Base-by-base conservation (phyloP, 495 filamentous ascomycete genomes). In the Tetracladium setigerum region DNA sequence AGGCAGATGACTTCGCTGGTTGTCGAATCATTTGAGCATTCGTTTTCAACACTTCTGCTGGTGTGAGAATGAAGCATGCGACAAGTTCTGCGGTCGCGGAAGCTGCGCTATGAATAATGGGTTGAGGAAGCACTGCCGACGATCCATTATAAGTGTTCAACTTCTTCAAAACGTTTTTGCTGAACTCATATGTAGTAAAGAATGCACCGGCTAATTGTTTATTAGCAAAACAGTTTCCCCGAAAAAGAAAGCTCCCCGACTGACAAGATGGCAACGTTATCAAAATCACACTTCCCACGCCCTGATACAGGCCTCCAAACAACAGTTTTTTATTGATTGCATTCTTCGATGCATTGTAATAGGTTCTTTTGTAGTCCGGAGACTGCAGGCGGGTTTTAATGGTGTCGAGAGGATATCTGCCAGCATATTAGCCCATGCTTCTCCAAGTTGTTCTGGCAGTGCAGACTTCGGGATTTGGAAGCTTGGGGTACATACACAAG, bases 41-140 rank as follows among this genome's bases (percentile, higher is more conserved):
- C 54, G 95, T 89, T 66, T 96, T 96, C 32, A 95, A 71, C 8
- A 95, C 87, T 61, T 96, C 89, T 32, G 89, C 85, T 0, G 90
- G 90, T 0, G 89, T 91, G 34, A 95, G 75, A 41, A 96, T 84
- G 22, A 83, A 67, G 59, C 90, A 95, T 5, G 87, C 87, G 2
- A 88, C 84, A 45, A 86, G 73, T 60, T 95, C 89, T 0, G 78
- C 89, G 18, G 74, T 62, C 5, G 78, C 81, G 12, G 87, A 92
- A 19, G 89, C 83, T 30, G 79, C 58, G 35, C 80, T 72, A 56
- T 94, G 81, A 43, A 85, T 71, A 10, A 84, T 37, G 0, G 88
- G 79, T 37, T 69, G 66, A 7, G 86, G 83, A 10, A 86, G 61
- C 18, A 62, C 61, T 18, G 62, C 47, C 11, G 55, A 67, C 11